phyloP scores from a whole-genome alignment of 1,284 basidiomycete genomes.

The Erythrobasidium hasegawianum region DNA sequence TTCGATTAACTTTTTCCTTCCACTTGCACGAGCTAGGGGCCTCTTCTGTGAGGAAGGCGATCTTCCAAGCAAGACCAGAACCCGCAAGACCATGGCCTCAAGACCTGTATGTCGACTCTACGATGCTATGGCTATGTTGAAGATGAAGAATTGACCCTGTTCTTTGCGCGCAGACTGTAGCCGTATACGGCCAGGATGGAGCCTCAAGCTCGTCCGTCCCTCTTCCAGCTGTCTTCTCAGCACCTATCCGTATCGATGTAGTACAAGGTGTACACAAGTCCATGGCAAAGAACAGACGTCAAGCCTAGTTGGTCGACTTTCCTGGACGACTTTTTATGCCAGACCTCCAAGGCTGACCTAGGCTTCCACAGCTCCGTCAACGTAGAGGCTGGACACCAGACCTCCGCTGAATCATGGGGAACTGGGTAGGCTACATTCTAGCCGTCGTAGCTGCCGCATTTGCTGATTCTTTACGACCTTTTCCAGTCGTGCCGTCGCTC shows the following conservation, averaged over 20 bases:
- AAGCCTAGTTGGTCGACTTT: slow-evolving; percentile 16
- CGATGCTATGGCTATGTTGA: not conserved
- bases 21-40: too few species aligned
- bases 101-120: slow-evolving; percentile 24
- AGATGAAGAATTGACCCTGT: slow-evolving; percentile 4
- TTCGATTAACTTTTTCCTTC: too few species aligned
- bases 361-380: slow-evolving; percentile 82
- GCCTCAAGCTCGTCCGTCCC: slow-evolving; percentile 11
- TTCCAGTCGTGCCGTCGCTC: not conserved
- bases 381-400: slow-evolving; percentile 98
- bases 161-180: slow-evolving; percentile 8
- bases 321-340: too few species aligned
- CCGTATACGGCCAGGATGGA: slow-evolving; percentile 12
- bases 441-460: not conserved
- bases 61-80: not conserved
- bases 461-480: not conserved
- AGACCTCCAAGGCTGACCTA: not conserved
- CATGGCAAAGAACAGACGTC: slow-evolving; percentile 47
- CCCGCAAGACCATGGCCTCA: slow-evolving; percentile 21
- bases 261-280: slow-evolving; percentile 94
- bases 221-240: slow-evolving; percentile 73
- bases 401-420: slow-evolving; percentile 98
- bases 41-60: too few species aligned
- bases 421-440: slow-evolving; percentile 81
- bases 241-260: slow-evolving; percentile 97